Percentiles rank a stretch among this genome's conserved stretches.
These are phyloP conservation scores for Periconia macrospinosa DNA, from an alignment of 2,329 filamentous ascomycete species.

Conservation along the genomic window DNA sequence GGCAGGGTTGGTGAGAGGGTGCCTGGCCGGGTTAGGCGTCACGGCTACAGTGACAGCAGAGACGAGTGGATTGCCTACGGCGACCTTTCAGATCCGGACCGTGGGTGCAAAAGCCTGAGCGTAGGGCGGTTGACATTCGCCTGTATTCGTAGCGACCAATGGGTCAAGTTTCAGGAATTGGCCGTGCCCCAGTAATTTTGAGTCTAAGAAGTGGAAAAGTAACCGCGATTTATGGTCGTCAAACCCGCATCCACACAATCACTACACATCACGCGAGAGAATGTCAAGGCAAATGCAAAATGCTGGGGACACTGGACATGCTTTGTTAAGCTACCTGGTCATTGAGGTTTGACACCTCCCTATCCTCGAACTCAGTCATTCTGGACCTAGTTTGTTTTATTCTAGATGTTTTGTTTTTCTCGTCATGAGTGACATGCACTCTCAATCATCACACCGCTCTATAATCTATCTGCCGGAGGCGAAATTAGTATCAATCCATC, in stretches of 20 bases:
- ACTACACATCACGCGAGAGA: background rate
- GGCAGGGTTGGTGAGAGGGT: conserved; percentile 87
- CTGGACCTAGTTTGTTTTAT: background rate
- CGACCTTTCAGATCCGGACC: conserved; percentile 95
- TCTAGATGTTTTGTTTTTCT: background rate
- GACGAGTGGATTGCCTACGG: conserved; percentile 79
- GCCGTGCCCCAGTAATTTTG: too few relatives aligned
- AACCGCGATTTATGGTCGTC: background rate
- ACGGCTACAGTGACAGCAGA: conserved; percentile 90
- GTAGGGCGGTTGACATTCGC: background rate
- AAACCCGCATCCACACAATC: background rate
- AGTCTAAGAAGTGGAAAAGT: background rate
- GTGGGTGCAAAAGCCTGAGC: conserved; percentile 65
- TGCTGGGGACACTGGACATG: background rate
- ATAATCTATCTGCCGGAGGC: conserved; percentile 21
- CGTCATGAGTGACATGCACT: background rate
- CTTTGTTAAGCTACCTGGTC: background rate
- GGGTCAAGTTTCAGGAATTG: background rate
- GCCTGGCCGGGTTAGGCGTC: conserved; percentile 89
- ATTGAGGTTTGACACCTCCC: background rate
- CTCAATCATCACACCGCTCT: background rate
- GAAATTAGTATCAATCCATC: conserved; percentile 9
- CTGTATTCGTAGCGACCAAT: background rate
- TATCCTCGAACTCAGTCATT: background rate
- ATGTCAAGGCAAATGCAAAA: background rate